Base-by-base conservation (phyloP, 768 basidiomycete genomes). In the Xerocomus brunneocitrinus region DNA sequence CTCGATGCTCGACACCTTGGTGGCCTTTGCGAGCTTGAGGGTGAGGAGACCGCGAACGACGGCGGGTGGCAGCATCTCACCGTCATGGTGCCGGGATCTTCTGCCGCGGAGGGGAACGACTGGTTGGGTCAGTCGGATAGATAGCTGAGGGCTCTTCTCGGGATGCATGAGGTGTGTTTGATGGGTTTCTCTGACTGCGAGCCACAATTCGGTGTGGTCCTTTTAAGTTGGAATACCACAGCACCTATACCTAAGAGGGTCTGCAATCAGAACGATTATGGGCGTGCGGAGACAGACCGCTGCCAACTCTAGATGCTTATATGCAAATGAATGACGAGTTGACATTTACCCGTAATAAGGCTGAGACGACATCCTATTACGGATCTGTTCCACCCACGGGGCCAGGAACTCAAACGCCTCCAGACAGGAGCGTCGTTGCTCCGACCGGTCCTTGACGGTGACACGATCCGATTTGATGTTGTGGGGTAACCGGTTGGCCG, bases 1-100 rank as follows among this genome's bases (percentile, higher is more conserved):
- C 51, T 86, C 85, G 53, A 99, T 94, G 62, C 84, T 88, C 31
- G 87, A 85, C 59, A 99, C 85, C 67, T 84, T 84, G 49, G 84
- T 93, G 0, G 93, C 84, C 66, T 95, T 95, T 30, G 74, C 73
- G 38, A 89, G 70, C 13, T 73, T 76, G 53, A 90, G 72, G 2
- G 80, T 82, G 52, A 89, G 74, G 4, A 89, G 70, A 9, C 87
- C 87, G 45, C 87, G 73, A 12, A 90, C 71, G 62, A 84, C 70
- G 16, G 85, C 79, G 0, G 84, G 81, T 4, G 87, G 81, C 2
- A 79, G 78, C 16, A 67, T 63, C 7, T 70, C 62, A 45, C 67
- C 62, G 5, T 58, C 56, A 40, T 58, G 53, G 44, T 66, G 38
- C 66, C 59, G 50, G 8, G 47, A 22, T 28, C 56, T 8, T 25